Percentiles rank a stretch among this genome's conserved stretches.
phyloP scores from a whole-genome alignment of 345 rosid genomes.

The Eucalyptus fibrosa region DNA sequence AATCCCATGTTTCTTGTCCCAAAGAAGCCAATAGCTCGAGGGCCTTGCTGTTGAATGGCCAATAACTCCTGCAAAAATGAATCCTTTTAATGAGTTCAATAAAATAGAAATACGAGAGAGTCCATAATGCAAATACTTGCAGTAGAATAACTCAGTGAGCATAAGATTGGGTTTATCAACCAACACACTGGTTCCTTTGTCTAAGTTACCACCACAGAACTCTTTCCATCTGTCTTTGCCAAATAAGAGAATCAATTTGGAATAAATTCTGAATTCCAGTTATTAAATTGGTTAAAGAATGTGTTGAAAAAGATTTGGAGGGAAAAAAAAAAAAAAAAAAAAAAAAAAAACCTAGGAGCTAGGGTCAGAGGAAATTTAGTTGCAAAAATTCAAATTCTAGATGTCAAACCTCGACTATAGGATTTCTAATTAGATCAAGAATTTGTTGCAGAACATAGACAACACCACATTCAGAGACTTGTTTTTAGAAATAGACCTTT shows the following conservation, averaged over 20 bases:
- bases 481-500: neutral
- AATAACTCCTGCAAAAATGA: constrained; percentile 65
- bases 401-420: neutral
- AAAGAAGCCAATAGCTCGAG: constrained; percentile 91
- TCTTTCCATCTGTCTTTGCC: neutral
- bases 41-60: constrained; percentile 99
- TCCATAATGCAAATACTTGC: neutral
- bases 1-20: constrained; percentile 98
- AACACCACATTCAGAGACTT: neutral
- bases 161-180: neutral
- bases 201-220: neutral
- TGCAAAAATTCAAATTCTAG: neutral
- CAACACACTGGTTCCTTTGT: neutral
- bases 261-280: neutral
- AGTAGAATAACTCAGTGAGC: neutral
- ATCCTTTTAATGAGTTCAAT: neutral
- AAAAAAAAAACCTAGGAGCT: neutral
- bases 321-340: too few species aligned
- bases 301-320: neutral
- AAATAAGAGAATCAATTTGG: neutral
- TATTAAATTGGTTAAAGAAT: neutral
- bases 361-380: neutral
- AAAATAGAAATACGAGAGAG: neutral
- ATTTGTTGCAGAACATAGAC: neutral
- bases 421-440: neutral